Conservation (phyloP, 352 stramenopile species). For the Globisporangium acanthophoron region DNA sequence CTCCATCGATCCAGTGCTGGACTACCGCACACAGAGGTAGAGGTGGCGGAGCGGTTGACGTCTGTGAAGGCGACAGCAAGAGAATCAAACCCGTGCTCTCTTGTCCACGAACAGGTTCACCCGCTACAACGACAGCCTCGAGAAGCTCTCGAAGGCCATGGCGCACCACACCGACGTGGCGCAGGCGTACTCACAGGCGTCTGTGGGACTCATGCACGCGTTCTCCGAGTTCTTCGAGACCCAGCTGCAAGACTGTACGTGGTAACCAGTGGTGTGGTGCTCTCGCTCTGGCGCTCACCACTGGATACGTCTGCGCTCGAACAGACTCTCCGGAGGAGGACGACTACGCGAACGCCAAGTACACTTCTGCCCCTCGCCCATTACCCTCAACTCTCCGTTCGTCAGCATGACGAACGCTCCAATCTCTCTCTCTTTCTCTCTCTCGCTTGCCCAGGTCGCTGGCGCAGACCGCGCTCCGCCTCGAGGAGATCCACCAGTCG, state of each 20-base stretch:
- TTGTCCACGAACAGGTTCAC: conserved; percentile 29
- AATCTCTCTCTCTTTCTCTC: background rate
- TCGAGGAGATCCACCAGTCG: conserved; percentile 58
- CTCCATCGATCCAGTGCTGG: conserved; percentile 57
- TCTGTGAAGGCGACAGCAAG: background rate
- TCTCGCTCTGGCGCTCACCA: background rate
- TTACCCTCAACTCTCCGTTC: background rate
- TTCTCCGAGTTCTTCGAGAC: conserved; percentile 59
- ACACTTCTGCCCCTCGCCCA: background rate
- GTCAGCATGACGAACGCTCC: background rate
- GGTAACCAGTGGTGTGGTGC: no score
- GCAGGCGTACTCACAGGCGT: conserved; percentile 39
- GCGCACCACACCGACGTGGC: conserved; percentile 32
- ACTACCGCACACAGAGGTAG: conserved; percentile 58
- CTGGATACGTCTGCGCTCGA: background rate
- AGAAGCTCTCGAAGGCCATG: conserved; percentile 53
- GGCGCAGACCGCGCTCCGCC: conserved; percentile 40
- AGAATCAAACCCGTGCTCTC: background rate
- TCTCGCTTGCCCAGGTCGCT: conserved; percentile 20
- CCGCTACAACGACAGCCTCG: conserved; percentile 53
- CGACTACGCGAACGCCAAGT: conserved; percentile 20
- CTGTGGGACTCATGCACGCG: conserved; percentile 39
- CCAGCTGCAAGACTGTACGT: conserved; percentile 36
- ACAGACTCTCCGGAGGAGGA: conserved; percentile 17
- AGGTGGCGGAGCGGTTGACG: background rate